phyloP scores from a whole-genome alignment of 345 rosid species.

The Eucalyptus sideroxylon region DNA sequence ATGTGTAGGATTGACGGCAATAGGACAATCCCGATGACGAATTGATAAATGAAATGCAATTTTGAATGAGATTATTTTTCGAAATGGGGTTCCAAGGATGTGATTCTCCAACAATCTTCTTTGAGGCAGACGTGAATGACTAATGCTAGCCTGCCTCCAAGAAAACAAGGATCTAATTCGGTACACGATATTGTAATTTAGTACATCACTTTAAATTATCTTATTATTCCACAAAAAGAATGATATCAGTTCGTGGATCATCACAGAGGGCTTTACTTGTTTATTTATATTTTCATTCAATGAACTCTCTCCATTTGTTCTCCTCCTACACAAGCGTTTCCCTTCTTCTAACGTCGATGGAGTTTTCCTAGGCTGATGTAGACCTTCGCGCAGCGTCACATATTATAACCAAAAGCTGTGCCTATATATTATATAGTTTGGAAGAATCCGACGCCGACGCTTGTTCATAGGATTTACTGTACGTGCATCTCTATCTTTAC shows the following conservation, averaged over 20 bases:
- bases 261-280: background rate
- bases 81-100: background rate
- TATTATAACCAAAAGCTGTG: background rate
- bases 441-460: background rate
- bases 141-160: background rate
- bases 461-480: background rate
- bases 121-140: background rate
- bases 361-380: background rate
- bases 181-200: background rate
- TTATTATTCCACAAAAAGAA: background rate
- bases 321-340: background rate
- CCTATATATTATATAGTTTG: accelerated
- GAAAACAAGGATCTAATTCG: background rate
- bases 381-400: background rate
- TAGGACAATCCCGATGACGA: background rate
- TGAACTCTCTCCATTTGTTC: background rate
- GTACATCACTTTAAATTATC: background rate
- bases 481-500: no score
- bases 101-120: background rate
- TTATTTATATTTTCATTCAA: background rate
- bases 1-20: background rate
- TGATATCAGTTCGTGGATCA: background rate
- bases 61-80: background rate
- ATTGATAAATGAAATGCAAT: background rate
- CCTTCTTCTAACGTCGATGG: background rate